Evolutionary conservation across 257 asterid species (phyloP).

Genomic region (Galeopsis tetrahit): DNA sequence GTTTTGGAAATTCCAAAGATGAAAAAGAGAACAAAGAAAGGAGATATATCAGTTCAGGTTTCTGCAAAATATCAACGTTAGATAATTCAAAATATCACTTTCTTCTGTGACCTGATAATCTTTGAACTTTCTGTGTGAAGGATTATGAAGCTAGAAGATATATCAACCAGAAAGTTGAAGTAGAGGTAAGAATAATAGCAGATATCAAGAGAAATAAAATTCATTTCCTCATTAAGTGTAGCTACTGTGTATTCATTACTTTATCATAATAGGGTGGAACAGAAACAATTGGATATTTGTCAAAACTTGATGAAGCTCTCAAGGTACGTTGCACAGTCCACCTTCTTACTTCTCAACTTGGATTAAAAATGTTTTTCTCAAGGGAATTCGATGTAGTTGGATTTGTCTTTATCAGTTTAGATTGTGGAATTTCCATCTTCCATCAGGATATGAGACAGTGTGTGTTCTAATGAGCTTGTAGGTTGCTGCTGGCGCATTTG

Average conservation of each 20-base stretch:
- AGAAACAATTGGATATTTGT: conserved; percentile 66
- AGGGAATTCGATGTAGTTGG: conserved; percentile 6
- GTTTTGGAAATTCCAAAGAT: conserved; percentile 28
- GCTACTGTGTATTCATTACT: conserved; percentile 24
- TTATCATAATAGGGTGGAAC: conserved; percentile 72
- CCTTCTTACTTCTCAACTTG: conserved; percentile 15
- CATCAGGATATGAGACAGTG: conserved; percentile 19
- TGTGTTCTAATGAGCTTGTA: conserved; percentile 39
- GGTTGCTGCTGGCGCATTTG: conserved; percentile 69
- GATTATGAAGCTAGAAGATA: conserved; percentile 78
- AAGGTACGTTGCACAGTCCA: conserved; percentile 52
- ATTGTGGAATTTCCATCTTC: conserved; percentile 6
- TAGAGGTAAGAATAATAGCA: conserved; percentile 53
- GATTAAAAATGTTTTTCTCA: not conserved
- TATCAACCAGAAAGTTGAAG: conserved; percentile 86
- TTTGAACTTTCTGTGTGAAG: conserved; percentile 39
- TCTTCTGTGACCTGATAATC: conserved; percentile 3
- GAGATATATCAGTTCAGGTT: conserved; percentile 3
- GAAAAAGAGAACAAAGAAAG: conserved; percentile 3
- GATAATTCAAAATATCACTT: conserved; percentile 4
- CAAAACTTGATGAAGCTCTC: conserved; percentile 78
- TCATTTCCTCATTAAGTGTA: not conserved
- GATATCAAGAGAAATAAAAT: conserved; percentile 21
- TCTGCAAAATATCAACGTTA: conserved; percentile 15
- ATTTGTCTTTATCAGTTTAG: conserved; percentile 5